phyloP scores from a whole-genome alignment of 106 monocot species.

The Narthecium ossifragum region DNA sequence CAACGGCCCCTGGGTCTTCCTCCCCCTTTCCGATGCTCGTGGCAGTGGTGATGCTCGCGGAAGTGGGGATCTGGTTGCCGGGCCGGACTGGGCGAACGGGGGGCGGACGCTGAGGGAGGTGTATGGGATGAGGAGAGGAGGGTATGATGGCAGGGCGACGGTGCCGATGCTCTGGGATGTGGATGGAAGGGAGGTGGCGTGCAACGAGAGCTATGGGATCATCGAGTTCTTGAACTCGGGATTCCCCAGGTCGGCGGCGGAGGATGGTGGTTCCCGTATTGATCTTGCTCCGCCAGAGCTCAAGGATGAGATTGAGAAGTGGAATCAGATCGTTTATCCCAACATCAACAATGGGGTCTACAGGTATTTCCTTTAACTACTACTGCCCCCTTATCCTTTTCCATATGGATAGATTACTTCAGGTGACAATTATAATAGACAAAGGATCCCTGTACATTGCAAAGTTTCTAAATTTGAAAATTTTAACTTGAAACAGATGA shows the following conservation, averaged over 20 bases:
- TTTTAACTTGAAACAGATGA: too few relatives aligned
- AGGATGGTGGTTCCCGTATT: slow-evolving; percentile 1
- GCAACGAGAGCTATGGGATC: slow-evolving; percentile 91
- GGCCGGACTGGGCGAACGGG: slow-evolving; percentile 31
- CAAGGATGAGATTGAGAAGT: slow-evolving; percentile 42
- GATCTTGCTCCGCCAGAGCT: slow-evolving; percentile 49
- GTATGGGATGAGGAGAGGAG: slow-evolving; percentile 44
- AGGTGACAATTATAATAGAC: too few relatives aligned
- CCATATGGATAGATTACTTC: too few relatives aligned
- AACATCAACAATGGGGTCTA: slow-evolving; percentile 95
- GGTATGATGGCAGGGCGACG: slow-evolving; percentile 76
- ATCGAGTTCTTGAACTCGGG: slow-evolving; percentile 55
- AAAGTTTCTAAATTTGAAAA: too few relatives aligned
- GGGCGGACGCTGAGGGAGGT: slow-evolving; percentile 61
- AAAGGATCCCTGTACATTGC: too few relatives aligned
- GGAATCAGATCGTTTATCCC: slow-evolving; percentile 72
- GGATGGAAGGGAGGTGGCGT: slow-evolving; percentile 52
- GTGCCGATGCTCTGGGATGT: slow-evolving; percentile 96
- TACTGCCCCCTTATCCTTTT: too few relatives aligned
- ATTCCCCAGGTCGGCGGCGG: background rate
- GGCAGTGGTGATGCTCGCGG: too few relatives aligned
- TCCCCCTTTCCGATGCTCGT: background rate
- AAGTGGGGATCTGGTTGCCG: slow-evolving; percentile 23
- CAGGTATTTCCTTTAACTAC: slow-evolving; percentile 26
- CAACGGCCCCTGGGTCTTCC: slow-evolving; percentile 68